phyloP scores from a whole-genome alignment of 2,329 filamentous ascomycete species.

The Colletotrichum plurivorum region DNA sequence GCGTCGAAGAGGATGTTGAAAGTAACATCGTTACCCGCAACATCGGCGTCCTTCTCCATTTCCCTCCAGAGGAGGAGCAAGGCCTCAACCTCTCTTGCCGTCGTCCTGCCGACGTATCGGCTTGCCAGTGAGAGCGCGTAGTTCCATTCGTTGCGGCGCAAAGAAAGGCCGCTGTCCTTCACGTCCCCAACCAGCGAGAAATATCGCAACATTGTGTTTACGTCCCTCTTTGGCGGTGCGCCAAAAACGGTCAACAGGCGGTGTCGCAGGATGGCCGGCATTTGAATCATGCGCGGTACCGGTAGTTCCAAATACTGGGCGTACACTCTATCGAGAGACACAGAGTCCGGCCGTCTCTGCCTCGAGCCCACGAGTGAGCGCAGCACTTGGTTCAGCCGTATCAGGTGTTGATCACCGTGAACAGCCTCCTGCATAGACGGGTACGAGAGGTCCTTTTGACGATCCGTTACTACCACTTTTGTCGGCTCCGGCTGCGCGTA shows the following conservation, averaged over 20 bases:
- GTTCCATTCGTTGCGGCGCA: conserved; percentile 83
- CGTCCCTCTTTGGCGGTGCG: conserved; percentile 68
- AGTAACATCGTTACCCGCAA: conserved; percentile 81
- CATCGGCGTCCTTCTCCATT: conserved; percentile 83
- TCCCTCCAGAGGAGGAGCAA: conserved; percentile 87
- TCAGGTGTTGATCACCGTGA: conserved; percentile 52
- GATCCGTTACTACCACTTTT: conserved; percentile 64
- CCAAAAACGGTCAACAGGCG: conserved; percentile 78
- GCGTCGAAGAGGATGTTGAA: conserved; percentile 95
- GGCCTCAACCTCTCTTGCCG: conserved; percentile 73
- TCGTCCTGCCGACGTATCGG: conserved; percentile 74
- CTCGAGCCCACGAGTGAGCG: conserved; percentile 56
- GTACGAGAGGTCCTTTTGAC: conserved; percentile 61
- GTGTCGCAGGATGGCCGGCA: conserved; percentile 69
- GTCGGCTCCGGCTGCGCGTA: conserved; percentile 67
- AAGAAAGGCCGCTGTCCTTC: conserved; percentile 77
- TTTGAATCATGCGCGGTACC: conserved; percentile 65
- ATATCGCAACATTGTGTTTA: conserved; percentile 82
- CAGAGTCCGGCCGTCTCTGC: conserved; percentile 57
- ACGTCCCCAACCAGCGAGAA: conserved; percentile 88
- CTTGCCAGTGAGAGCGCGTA: conserved; percentile 85
- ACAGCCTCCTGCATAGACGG: conserved; percentile 59
- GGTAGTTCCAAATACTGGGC: conserved; percentile 65
- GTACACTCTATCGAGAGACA: conserved; percentile 62
- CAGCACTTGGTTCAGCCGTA: conserved; percentile 55